Percentiles rank a stretch among this genome's conserved stretches.
These are phyloP conservation scores for Globisporangium apiculatum DNA, from an alignment of 352 stramenopile genomes.

Conservation along the genomic window DNA sequence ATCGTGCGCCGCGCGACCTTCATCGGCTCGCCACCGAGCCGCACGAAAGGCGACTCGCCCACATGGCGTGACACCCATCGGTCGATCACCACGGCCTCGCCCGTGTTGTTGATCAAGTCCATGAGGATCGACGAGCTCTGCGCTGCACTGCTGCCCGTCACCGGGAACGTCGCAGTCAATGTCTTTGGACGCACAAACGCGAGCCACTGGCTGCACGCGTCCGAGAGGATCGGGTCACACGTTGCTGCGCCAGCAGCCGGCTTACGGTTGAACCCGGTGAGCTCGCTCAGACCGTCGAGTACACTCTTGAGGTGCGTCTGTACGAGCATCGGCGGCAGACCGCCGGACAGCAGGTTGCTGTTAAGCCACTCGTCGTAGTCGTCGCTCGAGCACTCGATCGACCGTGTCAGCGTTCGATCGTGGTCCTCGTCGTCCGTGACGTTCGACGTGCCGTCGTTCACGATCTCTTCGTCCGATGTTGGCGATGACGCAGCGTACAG, in stretches of 20 bases:
- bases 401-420: conserved; percentile 31
- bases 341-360: conserved; percentile 67
- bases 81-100: conserved; percentile 54
- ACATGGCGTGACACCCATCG: conserved; percentile 78
- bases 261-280: conserved; percentile 33
- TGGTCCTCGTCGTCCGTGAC: conserved; percentile 20
- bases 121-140: conserved; percentile 40
- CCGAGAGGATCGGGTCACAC: conserved; percentile 30
- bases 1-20: conserved; percentile 80
- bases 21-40: conserved; percentile 77
- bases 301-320: conserved; percentile 63
- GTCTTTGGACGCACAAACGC: conserved; percentile 56
- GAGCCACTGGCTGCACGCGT: conserved; percentile 50
- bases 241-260: conserved; percentile 14
- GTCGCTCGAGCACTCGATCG: conserved; percentile 53
- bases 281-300: conserved; percentile 30
- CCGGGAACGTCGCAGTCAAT: conserved; percentile 21
- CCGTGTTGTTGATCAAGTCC: conserved; percentile 58
- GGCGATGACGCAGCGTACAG: conserved; percentile 4
- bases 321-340: conserved; percentile 46
- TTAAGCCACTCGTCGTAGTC: conserved; percentile 82
- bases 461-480: conserved; percentile 24
- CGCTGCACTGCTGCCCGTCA: conserved; percentile 10
- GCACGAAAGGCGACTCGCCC: conserved; percentile 75
- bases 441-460: conserved; percentile 19